Evolutionary conservation across 1,139 yeast species (phyloP).

Genomic region (Suhomyces wounanorum): DNA sequence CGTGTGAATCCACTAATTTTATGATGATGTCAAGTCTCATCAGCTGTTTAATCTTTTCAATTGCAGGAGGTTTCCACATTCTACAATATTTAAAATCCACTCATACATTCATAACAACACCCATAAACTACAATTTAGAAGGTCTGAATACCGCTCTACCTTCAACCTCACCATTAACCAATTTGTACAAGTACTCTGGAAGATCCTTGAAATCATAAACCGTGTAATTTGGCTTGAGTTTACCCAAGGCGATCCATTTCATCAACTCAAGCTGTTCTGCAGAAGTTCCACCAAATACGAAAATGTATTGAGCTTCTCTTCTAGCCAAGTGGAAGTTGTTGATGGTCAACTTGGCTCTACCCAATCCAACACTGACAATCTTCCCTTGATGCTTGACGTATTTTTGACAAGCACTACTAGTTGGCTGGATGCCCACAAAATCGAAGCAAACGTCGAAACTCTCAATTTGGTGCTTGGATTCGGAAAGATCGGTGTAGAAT

Average conservation of each 20-base stretch:
- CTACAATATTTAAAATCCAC: not conserved
- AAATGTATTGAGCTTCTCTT: conserved; percentile 44
- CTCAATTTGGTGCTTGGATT: conserved; percentile 30
- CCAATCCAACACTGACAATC: conserved; percentile 49
- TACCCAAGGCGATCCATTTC: conserved; percentile 46
- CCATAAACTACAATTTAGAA: conserved; percentile 13
- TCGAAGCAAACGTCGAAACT: conserved; percentile 47
- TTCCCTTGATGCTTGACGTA: conserved; percentile 42
- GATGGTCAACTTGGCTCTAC: conserved; percentile 32
- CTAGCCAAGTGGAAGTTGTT: conserved; percentile 40
- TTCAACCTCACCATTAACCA: conserved; percentile 41
- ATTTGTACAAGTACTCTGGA: conserved; percentile 36
- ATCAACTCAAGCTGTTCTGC: conserved; percentile 47
- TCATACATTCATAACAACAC: not conserved
- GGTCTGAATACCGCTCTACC: conserved; percentile 51
- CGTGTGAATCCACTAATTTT: no score
- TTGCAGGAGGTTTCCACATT: not conserved
- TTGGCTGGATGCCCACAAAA: conserved; percentile 46
- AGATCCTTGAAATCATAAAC: conserved; percentile 37
- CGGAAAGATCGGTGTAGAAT: conserved; percentile 35
- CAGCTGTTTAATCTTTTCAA: no score
- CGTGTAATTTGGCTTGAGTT: conserved; percentile 40
- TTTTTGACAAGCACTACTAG: conserved; percentile 36
- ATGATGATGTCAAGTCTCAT: no score
- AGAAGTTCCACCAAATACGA: conserved; percentile 51